Evolutionary conservation across 1,139 yeast genomes (phyloP).

Genomic region (Yamadazyma kanchanaburiensis): DNA sequence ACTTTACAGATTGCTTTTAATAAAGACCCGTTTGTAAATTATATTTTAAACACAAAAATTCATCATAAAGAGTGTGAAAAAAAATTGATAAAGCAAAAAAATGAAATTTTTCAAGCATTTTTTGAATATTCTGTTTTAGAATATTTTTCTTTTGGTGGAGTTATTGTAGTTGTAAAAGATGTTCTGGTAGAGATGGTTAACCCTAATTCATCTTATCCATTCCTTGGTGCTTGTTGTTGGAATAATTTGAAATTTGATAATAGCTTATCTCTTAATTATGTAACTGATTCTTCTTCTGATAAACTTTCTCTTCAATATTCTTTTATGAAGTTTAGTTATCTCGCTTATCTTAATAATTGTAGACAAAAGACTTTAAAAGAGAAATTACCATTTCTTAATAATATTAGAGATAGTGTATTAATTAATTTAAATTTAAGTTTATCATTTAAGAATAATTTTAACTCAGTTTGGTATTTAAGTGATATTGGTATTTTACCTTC

Average conservation of each 20-base stretch:
- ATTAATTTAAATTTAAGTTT: slow-evolving; percentile 15
- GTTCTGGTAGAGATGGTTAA: slow-evolving; percentile 23
- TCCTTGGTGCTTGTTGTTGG: slow-evolving; percentile 40
- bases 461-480: slow-evolving; percentile 36
- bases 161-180: slow-evolving; percentile 33
- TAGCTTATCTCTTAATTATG: slow-evolving; percentile 19
- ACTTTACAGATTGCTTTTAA: slow-evolving; percentile 38
- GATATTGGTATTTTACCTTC: slow-evolving; percentile 40
- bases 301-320: slow-evolving; percentile 19
- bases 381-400: slow-evolving; percentile 30
- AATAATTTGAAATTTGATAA: slow-evolving; percentile 27
- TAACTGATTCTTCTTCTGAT: slow-evolving; percentile 14
- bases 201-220: slow-evolving; percentile 16
- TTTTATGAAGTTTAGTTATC: slow-evolving; percentile 26
- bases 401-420: slow-evolving; percentile 24
- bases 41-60: slow-evolving; percentile 33
- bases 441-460: slow-evolving; percentile 12
- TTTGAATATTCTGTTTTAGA: slow-evolving; percentile 37
- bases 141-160: slow-evolving; percentile 31
- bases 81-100: slow-evolving; percentile 22
- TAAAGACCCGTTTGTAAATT: slow-evolving; percentile 40
- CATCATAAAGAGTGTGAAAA: slow-evolving; percentile 14
- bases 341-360: slow-evolving; percentile 32
- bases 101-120: slow-evolving; percentile 33
- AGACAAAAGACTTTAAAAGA: slow-evolving; percentile 34